phyloP scores from a whole-genome alignment of 768 basidiomycete genomes.

The Suillus paluster region DNA sequence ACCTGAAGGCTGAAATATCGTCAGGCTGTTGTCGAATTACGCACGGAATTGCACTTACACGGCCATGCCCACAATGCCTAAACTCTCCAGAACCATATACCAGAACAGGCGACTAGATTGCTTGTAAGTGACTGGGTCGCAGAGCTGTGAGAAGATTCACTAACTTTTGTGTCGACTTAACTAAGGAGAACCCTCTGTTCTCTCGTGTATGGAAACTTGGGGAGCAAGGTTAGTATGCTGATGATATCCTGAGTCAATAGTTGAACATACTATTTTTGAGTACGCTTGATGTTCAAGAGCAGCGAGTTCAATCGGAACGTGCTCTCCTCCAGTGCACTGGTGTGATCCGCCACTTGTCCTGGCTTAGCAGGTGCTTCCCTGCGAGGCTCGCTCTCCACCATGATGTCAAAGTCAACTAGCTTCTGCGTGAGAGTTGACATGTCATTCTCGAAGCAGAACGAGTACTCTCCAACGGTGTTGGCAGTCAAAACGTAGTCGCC shows the following conservation, averaged over 20 bases:
- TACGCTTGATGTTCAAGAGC: conserved; percentile 87
- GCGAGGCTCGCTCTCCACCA: conserved; percentile 97
- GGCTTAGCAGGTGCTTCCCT: conserved; percentile 87
- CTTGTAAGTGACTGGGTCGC: conserved; percentile 4
- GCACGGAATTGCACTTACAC: conserved; percentile 56
- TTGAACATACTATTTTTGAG: conserved; percentile 87
- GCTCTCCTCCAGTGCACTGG: conserved; percentile 92
- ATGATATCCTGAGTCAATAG: not conserved
- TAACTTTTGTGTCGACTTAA: conserved; percentile 88
- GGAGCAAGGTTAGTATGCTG: conserved; percentile 11
- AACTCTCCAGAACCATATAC: conserved; percentile 85
- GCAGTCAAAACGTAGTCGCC: conserved; percentile 98
- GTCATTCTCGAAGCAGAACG: conserved; percentile 99
- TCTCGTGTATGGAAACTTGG: conserved; percentile 91
- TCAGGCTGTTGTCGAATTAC: conserved; percentile 10
- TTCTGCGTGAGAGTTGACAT: conserved; percentile 95
- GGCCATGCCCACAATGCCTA: conserved; percentile 84
- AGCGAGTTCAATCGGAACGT: conserved; percentile 89
- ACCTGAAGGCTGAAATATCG: conserved; percentile 70
- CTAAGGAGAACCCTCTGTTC: conserved; percentile 91
- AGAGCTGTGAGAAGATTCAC: conserved; percentile 14
- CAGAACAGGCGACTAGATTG: conserved; percentile 83
- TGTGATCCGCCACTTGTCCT: conserved; percentile 89
- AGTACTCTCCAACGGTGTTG: conserved; percentile 86
- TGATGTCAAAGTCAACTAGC: conserved; percentile 93